phyloP scores from a whole-genome alignment of 2,329 filamentous ascomycete genomes.

The Talaromyces albobiverticillius region DNA sequence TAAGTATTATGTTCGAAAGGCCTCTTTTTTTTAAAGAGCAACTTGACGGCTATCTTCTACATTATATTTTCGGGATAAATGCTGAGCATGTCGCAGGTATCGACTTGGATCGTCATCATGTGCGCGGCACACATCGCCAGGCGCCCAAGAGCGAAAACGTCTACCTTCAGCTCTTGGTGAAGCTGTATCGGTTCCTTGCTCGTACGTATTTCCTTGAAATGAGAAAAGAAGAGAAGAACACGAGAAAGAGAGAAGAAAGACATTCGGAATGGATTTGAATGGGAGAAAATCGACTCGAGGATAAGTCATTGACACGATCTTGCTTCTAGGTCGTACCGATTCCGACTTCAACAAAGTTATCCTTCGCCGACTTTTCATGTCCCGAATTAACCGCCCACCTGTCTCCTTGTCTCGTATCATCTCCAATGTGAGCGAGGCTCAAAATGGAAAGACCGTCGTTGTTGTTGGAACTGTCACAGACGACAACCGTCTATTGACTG shows the following conservation, averaged over 20 bases:
- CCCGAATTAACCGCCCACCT: constrained; percentile 94
- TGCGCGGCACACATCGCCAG: constrained; percentile 74
- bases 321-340: constrained; percentile 80
- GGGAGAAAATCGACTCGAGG: background rate
- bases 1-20: constrained; percentile 20
- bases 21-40: background rate
- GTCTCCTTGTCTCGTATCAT: constrained; percentile 91
- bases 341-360: constrained; percentile 98
- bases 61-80: background rate
- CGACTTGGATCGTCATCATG: constrained; percentile 61
- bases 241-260: background rate
- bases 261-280: too few species aligned
- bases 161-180: constrained; percentile 95
- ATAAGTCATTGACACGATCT: background rate
- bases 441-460: constrained; percentile 75
- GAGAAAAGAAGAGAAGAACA: background rate
- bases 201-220: constrained; percentile 54
- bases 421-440: constrained; percentile 59
- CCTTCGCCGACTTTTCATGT: constrained; percentile 96
- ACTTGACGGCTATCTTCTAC: background rate
- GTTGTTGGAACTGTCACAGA: constrained; percentile 95
- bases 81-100: constrained; percentile 40
- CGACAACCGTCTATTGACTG: constrained; percentile 86
- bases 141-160: constrained; percentile 98
- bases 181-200: constrained; percentile 95